These are phyloP conservation scores for Penicillium olsonii DNA, from an alignment of 2,329 filamentous ascomycete genomes.

Conservation along the genomic window DNA sequence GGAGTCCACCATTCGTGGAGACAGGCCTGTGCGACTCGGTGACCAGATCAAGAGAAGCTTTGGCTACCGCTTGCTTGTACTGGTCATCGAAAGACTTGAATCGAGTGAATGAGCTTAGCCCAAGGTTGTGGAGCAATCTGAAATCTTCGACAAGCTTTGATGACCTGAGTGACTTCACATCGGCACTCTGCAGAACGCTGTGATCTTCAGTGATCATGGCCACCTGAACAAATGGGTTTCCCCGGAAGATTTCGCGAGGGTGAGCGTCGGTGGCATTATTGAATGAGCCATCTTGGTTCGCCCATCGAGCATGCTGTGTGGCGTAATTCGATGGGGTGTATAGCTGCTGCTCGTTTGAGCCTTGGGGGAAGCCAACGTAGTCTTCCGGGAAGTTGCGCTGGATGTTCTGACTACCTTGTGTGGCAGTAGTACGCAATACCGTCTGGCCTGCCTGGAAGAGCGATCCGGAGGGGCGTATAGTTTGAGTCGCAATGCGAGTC, in stretches of 20 bases:
- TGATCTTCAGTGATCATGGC: not conserved
- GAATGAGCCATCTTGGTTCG: not conserved
- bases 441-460: not conserved
- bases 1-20: not conserved
- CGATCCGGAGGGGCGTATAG: not conserved
- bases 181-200: not conserved
- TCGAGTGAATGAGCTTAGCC: not conserved
- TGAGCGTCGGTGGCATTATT: not conserved
- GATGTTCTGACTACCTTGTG: not conserved
- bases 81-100: not conserved
- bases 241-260: not conserved
- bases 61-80: not conserved
- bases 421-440: not conserved
- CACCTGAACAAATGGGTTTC: not conserved
- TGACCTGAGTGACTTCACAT: not conserved
- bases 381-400: not conserved
- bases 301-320: not conserved
- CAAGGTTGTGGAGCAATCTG: not conserved
- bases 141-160: not conserved
- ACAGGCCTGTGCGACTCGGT: not conserved
- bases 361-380: not conserved
- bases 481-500: not conserved
- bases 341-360: not conserved
- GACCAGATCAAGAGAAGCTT: not conserved
- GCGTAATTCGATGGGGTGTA: not conserved